Conservation (phyloP, 768 basidiomycete species). For the Xanthoconium purpureum region DNA sequence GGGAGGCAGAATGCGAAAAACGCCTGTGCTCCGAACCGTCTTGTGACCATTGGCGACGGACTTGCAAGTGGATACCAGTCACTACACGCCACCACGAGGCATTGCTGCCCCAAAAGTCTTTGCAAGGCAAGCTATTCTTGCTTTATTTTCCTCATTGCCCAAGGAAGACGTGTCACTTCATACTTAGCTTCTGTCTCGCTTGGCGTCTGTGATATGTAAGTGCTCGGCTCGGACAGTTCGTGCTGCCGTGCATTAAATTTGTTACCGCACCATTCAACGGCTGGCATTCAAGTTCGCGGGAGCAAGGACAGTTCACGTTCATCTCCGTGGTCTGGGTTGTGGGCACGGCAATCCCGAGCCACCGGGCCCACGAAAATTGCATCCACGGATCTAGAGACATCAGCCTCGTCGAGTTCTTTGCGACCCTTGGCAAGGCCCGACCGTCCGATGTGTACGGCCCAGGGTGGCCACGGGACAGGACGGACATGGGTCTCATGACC, state of each 20-base stretch:
- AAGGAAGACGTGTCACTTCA: no score
- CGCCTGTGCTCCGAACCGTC: no score
- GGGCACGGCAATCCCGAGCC: neutral
- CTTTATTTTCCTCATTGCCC: neutral
- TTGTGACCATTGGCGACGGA: neutral
- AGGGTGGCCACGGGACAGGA: neutral
- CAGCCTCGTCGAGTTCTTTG: neutral
- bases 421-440: neutral
- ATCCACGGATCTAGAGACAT: neutral
- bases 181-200: no score
- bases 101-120: neutral
- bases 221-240: no score
- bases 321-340: slow-evolving; percentile 12
- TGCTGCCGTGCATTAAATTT: neutral
- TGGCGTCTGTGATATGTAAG: neutral
- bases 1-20: no score
- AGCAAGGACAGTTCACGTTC: slow-evolving; percentile 5
- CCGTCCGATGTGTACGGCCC: neutral
- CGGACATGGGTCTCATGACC: neutral
- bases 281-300: neutral
- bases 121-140: neutral
- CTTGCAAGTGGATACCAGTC: neutral
- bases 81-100: neutral
- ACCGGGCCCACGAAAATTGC: neutral
- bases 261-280: neutral